phyloP scores from a whole-genome alignment of 148 eudicot genomes.

The Bassia scoparia region DNA sequence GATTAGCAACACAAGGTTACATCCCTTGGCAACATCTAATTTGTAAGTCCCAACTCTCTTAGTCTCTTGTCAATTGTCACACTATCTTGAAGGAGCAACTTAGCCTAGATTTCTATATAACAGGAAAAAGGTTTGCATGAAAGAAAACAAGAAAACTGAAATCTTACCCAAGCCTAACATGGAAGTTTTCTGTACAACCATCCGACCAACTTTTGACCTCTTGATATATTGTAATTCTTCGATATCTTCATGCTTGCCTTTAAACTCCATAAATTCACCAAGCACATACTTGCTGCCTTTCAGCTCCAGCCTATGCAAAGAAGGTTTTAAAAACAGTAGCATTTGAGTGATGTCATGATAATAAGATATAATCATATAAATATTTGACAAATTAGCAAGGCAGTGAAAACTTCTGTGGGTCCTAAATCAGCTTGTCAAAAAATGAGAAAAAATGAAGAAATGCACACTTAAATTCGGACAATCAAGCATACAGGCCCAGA shows the following conservation, averaged over 20 bases:
- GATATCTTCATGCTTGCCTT: constrained; percentile 80
- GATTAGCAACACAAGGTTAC: neutral
- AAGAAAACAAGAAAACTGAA: neutral
- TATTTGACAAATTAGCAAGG: neutral
- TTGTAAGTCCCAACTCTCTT: neutral
- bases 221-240: constrained; percentile 55
- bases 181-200: constrained; percentile 72
- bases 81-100: no score
- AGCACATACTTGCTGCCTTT: constrained; percentile 59
- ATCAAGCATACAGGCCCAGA: neutral
- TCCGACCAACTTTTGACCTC: constrained; percentile 76
- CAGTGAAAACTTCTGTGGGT: neutral
- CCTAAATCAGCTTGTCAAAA: neutral
- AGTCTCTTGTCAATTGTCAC: neutral
- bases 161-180: constrained; percentile 81
- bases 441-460: neutral
- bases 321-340: neutral
- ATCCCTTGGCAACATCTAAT: neutral
- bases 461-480: neutral
- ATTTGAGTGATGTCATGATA: neutral
- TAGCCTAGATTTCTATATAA: neutral
- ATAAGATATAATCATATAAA: neutral
- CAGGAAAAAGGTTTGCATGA: neutral
- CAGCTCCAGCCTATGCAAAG: constrained; percentile 68
- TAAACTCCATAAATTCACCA: constrained; percentile 83